A percentile compares a stretch with the other conserved stretches of the same genome.
These are phyloP conservation scores for Penicillium subrubescens DNA, from an alignment of 495 filamentous ascomycete genomes.

Conservation along the genomic window DNA sequence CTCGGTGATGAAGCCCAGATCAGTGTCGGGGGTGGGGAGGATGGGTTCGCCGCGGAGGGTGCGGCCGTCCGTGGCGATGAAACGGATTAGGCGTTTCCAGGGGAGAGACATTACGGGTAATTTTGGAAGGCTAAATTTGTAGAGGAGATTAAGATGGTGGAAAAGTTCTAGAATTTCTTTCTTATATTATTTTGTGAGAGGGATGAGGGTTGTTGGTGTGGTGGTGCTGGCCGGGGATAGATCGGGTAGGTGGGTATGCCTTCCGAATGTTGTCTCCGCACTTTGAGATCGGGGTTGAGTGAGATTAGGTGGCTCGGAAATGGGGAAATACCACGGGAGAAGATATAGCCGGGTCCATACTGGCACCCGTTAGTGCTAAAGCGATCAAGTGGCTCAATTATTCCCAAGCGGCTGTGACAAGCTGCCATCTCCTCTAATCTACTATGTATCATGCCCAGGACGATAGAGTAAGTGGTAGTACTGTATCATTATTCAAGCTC, in stretches of 20 bases:
- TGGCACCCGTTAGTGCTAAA: too few relatives aligned
- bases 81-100: slow-evolving; percentile 55
- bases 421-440: too few relatives aligned
- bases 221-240: slow-evolving; percentile 9
- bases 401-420: too few relatives aligned
- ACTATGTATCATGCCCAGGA: too few relatives aligned
- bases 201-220: background rate
- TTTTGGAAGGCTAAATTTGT: background rate
- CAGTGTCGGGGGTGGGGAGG: slow-evolving; percentile 39
- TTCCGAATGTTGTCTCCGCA: background rate
- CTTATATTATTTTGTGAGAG: background rate
- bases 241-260: slow-evolving; percentile 2
- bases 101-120: slow-evolving; percentile 17
- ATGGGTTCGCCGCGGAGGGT: slow-evolving; percentile 52
- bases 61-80: slow-evolving; percentile 46
- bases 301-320: too few relatives aligned
- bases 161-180: too few relatives aligned
- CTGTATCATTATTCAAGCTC: too few relatives aligned
- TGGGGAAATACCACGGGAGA: too few relatives aligned
- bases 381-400: too few relatives aligned
- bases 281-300: background rate
- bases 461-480: background rate
- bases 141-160: background rate
- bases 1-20: slow-evolving; percentile 41
- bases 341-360: too few relatives aligned